These are phyloP conservation scores for Penicillium canariense DNA, from an alignment of 495 filamentous ascomycete species.

Conservation along the genomic window DNA sequence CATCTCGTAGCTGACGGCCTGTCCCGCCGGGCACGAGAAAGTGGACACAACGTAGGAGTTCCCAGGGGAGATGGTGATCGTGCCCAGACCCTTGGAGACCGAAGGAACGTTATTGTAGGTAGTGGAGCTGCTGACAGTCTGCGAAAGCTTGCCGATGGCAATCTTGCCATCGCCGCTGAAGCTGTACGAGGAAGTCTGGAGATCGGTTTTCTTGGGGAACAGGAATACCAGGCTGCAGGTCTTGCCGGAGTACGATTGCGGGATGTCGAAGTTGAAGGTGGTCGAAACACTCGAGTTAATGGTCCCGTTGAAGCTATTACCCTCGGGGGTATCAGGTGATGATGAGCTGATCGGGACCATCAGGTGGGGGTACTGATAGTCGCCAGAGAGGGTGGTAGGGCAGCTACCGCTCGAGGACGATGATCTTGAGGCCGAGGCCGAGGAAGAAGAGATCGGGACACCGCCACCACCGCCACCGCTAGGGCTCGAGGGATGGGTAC, in stretches of 20 bases:
- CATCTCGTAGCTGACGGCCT: constrained; percentile 51
- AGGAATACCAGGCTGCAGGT: constrained; percentile 67
- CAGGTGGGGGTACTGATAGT: constrained; percentile 62
- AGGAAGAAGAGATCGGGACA: too few species aligned
- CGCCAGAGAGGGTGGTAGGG: constrained; percentile 49
- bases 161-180: constrained; percentile 58
- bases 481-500: too few species aligned
- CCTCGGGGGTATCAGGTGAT: constrained; percentile 49
- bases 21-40: constrained; percentile 55
- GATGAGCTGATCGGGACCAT: constrained; percentile 62
- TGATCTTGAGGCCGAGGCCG: neutral
- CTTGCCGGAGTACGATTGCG: constrained; percentile 47
- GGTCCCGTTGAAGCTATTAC: constrained; percentile 54
- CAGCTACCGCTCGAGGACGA: constrained; percentile 41
- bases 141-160: constrained; percentile 47
- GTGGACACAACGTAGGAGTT: constrained; percentile 54
- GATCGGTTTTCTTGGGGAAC: constrained; percentile 52
- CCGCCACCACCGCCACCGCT: too few species aligned
- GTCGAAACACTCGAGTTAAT: constrained; percentile 55
- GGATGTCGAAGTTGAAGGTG: constrained; percentile 71
- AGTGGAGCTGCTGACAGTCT: constrained; percentile 40
- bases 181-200: constrained; percentile 55
- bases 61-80: constrained; percentile 50
- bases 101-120: constrained; percentile 51
- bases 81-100: constrained; percentile 44